These are phyloP conservation scores for Sarocladium strictum DNA, from an alignment of 2,329 filamentous ascomycete genomes.

Conservation along the genomic window DNA sequence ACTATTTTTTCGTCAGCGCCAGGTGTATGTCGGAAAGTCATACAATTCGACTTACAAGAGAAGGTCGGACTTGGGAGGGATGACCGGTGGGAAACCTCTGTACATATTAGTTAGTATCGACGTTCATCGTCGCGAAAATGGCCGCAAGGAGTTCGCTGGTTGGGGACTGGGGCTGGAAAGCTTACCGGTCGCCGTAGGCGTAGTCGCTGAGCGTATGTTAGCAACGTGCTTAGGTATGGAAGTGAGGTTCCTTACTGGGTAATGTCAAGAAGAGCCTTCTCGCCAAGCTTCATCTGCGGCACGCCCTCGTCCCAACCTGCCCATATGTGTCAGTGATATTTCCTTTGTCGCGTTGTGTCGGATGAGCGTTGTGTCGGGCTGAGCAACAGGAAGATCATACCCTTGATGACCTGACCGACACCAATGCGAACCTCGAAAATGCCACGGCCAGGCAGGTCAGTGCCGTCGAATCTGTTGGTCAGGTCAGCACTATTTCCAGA, in stretches of 20 bases:
- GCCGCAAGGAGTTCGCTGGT: too few species aligned
- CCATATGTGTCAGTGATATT: slow-evolving; percentile 11
- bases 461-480: slow-evolving; percentile 79
- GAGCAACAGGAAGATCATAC: slow-evolving; percentile 38
- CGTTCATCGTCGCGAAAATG: too few species aligned
- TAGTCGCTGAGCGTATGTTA: slow-evolving; percentile 59
- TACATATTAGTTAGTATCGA: slow-evolving; percentile 2
- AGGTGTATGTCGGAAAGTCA: not conserved
- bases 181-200: slow-evolving; percentile 58
- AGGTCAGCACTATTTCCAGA: not conserved
- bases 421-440: slow-evolving; percentile 72
- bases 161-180: not conserved
- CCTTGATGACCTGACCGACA: slow-evolving; percentile 77
- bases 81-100: slow-evolving; percentile 70
- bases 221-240: too few species aligned
- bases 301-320: slow-evolving; percentile 84
- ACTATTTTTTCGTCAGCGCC: not conserved
- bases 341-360: too few species aligned
- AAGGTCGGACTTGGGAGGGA: slow-evolving; percentile 64
- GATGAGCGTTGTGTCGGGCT: too few species aligned
- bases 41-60: slow-evolving; percentile 61
- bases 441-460: slow-evolving; percentile 56
- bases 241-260: slow-evolving; percentile 49
- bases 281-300: slow-evolving; percentile 77
- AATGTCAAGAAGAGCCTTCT: slow-evolving; percentile 83